phyloP scores from a whole-genome alignment of 768 basidiomycete species.

The Boletus pseudo-olivaceus region DNA sequence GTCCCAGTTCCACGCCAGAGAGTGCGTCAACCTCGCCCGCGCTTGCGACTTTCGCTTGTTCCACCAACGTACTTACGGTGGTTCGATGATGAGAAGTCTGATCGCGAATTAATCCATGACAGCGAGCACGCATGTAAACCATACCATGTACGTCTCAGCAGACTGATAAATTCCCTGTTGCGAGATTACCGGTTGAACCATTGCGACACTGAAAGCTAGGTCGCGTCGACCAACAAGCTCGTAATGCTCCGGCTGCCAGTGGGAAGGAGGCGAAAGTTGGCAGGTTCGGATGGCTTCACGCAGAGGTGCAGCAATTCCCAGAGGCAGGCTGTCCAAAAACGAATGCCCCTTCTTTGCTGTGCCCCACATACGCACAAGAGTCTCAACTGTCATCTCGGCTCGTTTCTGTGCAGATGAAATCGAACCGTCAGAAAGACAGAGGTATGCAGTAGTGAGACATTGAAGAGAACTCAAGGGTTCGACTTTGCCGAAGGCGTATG shows the following conservation, averaged over 20 bases:
- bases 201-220: slow-evolving; percentile 30
- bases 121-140: not conserved
- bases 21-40: slow-evolving; percentile 54
- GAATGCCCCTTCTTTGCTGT: slow-evolving; percentile 41
- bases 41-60: slow-evolving; percentile 48
- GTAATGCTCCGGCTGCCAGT: slow-evolving; percentile 56
- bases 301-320: slow-evolving; percentile 74
- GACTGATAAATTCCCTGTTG: slow-evolving; percentile 31
- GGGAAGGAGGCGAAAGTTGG: slow-evolving; percentile 69
- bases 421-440: slow-evolving; percentile 53
- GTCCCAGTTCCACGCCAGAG: slow-evolving; percentile 69
- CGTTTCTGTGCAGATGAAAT: slow-evolving; percentile 54
- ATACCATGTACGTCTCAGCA: slow-evolving; percentile 33
- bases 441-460: slow-evolving; percentile 54
- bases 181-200: slow-evolving; percentile 28
- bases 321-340: slow-evolving; percentile 54
- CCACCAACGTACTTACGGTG: slow-evolving; percentile 50
- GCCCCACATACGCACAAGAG: slow-evolving; percentile 44
- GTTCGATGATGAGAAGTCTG: slow-evolving; percentile 51
- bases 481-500: slow-evolving; percentile 58
- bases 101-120: slow-evolving; percentile 8
- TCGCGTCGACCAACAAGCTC: slow-evolving; percentile 32
- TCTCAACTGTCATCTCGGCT: slow-evolving; percentile 59
- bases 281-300: slow-evolving; percentile 83
- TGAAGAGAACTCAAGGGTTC: slow-evolving; percentile 57